Evolutionary conservation across 1,284 basidiomycete species (phyloP), one percentile per base, ranked within the genome.

Genomic region (Termitomyces sp.): DNA sequence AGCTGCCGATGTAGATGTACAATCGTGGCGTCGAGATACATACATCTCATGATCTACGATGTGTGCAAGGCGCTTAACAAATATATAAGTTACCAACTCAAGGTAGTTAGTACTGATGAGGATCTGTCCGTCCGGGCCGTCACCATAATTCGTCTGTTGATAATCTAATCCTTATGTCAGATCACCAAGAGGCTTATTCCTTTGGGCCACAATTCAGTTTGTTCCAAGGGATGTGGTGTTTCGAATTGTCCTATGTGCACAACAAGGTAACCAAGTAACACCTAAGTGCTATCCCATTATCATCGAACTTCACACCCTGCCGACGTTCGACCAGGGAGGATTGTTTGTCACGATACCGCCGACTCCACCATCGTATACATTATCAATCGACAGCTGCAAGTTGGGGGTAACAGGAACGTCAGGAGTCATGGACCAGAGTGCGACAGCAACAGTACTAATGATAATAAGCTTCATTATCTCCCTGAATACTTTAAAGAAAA

Each of bases 391-490:
- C 6, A 90, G 68, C 50, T 77, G 66, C 26, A 90, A 68, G 2
- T 73, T 71, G 0, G 86, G 86, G 1, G 76, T 62, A 19, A 87
- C 67, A 0, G 74, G 54, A 4, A 70, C 71, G 40, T 71, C 68
- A 3, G 75, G 63, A 47, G 79, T 76, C 80, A 88, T 79, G 0
- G 76, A 75, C 87, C 88, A 90, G 2, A 90, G 67, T 0, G 83
- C 84, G 1, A 90, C 77, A 0, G 82, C 86, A 19, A 90, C 75
- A 2, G 87, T 90, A 60, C 87, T 90, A 47, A n/a, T 46, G 8
- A 42, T 90, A 47, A n/a, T 46, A 12, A 42, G 44, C 50, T 47
- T 13, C 38, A 46, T 53, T 46, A 33, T 54, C 42, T 50, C 52
- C 34, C 47, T 17, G 17, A 42, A 46, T 24, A 40, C 40, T n/a